A percentile compares a stretch with the other conserved stretches of the same genome.
These are phyloP conservation scores for Panicum hallii DNA, from an alignment of 202 grass and related monocot genomes.

Conservation along the genomic window DNA sequence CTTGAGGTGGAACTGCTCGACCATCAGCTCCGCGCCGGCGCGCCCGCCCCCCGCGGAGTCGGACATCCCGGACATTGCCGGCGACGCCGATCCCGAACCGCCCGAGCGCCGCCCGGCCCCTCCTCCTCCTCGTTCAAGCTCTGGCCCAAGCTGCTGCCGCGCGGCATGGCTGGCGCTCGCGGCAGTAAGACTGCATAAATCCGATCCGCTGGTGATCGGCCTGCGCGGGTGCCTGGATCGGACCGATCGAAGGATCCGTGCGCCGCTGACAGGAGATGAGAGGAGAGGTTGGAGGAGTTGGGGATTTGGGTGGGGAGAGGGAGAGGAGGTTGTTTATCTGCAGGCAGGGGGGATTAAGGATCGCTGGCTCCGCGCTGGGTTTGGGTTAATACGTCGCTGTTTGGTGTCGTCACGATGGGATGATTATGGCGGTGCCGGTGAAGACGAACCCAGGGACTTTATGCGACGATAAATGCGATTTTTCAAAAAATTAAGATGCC, in stretches of 20 bases:
- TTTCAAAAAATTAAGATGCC: neutral
- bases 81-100: neutral
- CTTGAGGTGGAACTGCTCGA: constrained; percentile 79
- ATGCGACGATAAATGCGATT: neutral
- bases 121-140: constrained; percentile 47
- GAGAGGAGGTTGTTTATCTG: constrained; percentile 44
- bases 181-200: constrained; percentile 63
- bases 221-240: constrained; percentile 19
- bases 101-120: neutral
- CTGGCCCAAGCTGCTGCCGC: constrained; percentile 31
- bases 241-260: constrained; percentile 45
- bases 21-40: constrained; percentile 69
- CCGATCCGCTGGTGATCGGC: constrained; percentile 42
- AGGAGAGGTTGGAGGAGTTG: constrained; percentile 38
- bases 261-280: neutral
- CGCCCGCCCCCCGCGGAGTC: constrained; percentile 57
- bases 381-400: constrained; percentile 56
- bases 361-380: constrained; percentile 20
- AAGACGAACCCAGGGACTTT: constrained; percentile 17
- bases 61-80: constrained; percentile 60
- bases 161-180: constrained; percentile 54
- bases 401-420: constrained; percentile 60
- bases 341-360: constrained; percentile 33
- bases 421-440: constrained; percentile 37
- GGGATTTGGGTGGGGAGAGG: constrained; percentile 28